Conservation (phyloP, 2,329 filamentous ascomycete genomes). For the Fusarium pseudocircinatum region DNA sequence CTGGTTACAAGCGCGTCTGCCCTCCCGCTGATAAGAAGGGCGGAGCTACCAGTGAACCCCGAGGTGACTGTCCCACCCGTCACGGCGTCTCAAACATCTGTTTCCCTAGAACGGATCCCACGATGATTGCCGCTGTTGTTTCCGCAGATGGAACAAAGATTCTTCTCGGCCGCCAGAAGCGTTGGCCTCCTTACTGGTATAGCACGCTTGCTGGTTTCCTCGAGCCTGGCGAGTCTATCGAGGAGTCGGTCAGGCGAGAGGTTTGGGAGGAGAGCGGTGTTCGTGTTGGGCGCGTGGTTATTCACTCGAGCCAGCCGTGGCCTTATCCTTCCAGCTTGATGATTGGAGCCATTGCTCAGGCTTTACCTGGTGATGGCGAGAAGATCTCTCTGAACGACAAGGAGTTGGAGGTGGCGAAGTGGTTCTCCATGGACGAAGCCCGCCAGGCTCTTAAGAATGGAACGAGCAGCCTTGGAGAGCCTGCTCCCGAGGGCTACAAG, state of each 20-base stretch:
- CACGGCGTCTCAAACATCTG: constrained; percentile 88
- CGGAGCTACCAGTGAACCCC: constrained; percentile 57
- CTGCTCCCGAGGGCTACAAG: constrained; percentile 72
- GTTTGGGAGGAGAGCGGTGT: constrained; percentile 90
- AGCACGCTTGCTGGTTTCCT: constrained; percentile 88
- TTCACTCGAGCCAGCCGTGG: constrained; percentile 89
- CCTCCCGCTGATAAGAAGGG: constrained; percentile 72
- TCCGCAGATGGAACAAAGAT: constrained; percentile 80
- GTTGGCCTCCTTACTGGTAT: constrained; percentile 88
- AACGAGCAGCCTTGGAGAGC: constrained; percentile 71
- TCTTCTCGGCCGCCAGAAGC: constrained; percentile 84
- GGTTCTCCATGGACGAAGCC: constrained; percentile 86
- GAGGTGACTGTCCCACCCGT: constrained; percentile 81
- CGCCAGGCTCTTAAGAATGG: constrained; percentile 75
- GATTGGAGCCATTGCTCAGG: constrained; percentile 90
- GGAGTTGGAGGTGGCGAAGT: constrained; percentile 88
- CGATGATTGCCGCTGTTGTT: constrained; percentile 93
- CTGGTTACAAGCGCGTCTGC: constrained; percentile 82
- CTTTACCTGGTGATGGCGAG: constrained; percentile 76
- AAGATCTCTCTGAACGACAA: constrained; percentile 87
- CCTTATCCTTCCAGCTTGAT: constrained; percentile 86
- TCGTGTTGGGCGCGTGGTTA: constrained; percentile 76
- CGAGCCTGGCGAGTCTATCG: constrained; percentile 85
- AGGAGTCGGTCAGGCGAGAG: constrained; percentile 84
- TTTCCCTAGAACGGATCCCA: constrained; percentile 93